These are phyloP conservation scores for Ganoderma resinaceum DNA, from an alignment of 1,284 basidiomycete species.

Conservation along the genomic window DNA sequence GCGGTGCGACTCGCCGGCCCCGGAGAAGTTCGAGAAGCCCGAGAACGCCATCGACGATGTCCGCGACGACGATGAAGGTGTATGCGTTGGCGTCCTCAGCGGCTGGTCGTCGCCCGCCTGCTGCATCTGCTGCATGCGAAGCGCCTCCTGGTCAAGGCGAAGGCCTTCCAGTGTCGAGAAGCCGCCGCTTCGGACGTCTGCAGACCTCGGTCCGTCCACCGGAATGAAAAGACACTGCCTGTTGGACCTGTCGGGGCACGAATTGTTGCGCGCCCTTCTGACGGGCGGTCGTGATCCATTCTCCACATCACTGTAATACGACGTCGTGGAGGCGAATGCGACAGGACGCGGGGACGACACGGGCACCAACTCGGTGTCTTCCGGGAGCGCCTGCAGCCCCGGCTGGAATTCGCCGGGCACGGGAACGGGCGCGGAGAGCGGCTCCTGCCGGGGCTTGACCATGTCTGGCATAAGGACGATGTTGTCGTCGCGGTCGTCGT, in stretches of 20 bases:
- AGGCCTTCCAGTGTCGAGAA: constrained; percentile 16
- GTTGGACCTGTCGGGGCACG: constrained; percentile 32
- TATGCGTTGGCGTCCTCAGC: constrained; percentile 17
- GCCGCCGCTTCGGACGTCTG: constrained; percentile 5
- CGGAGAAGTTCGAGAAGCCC: constrained; percentile 30
- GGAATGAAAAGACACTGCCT: constrained; percentile 35
- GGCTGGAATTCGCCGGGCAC: constrained; percentile 33
- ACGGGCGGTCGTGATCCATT: constrained; percentile 24
- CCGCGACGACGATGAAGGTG: constrained; percentile 29
- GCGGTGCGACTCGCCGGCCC: constrained; percentile 24
- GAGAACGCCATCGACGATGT: constrained; percentile 29
- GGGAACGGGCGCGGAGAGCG: constrained; percentile 14
- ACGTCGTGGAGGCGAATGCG: not conserved
- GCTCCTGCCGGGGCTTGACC: constrained; percentile 27
- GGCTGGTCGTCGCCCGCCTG: constrained; percentile 3
- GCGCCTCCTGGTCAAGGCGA: constrained; percentile 11
- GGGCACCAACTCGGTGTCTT: constrained; percentile 50
- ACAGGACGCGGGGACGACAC: constrained; percentile 17
- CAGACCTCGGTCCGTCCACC: constrained; percentile 17
- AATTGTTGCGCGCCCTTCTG: constrained; percentile 33
- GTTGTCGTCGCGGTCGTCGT: constrained; percentile 17
- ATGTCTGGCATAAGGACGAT: constrained; percentile 15
- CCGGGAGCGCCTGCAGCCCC: constrained; percentile 56
- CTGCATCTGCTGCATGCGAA: no score
- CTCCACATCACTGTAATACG: constrained; percentile 19